These are phyloP conservation scores for Corymbia calophylla DNA, from an alignment of 441 rosid species.

Conservation along the genomic window DNA sequence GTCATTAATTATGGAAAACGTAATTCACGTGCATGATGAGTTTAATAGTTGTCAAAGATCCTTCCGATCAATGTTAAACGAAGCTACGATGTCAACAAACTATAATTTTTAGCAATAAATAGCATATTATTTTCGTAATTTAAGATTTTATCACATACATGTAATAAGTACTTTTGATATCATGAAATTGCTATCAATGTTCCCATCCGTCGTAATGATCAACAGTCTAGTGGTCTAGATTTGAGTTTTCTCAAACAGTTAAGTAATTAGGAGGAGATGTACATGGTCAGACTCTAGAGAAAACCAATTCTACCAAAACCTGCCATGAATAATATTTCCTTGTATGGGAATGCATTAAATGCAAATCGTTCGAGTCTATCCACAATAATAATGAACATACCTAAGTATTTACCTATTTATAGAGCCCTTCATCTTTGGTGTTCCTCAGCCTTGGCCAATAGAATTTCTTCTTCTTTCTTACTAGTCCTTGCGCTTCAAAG, in stretches of 20 bases:
- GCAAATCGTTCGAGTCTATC: neutral
- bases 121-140: neutral
- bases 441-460: neutral
- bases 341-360: neutral
- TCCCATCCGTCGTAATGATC: neutral
- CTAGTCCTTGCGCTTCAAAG: neutral
- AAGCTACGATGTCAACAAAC: neutral
- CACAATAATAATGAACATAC: neutral
- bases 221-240: neutral
- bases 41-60: fast-evolving
- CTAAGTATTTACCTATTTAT: neutral
- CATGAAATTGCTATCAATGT: neutral
- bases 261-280: neutral
- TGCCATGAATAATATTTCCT: neutral
- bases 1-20: neutral
- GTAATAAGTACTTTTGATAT: neutral
- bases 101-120: neutral
- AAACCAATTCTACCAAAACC: neutral
- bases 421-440: neutral
- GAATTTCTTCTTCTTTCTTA: neutral
- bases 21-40: neutral
- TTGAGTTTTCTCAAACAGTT: neutral
- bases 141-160: neutral
- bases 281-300: neutral
- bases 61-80: neutral